These are phyloP conservation scores for Penicillium desertorum DNA, from an alignment of 495 filamentous ascomycete species.

Conservation along the genomic window DNA sequence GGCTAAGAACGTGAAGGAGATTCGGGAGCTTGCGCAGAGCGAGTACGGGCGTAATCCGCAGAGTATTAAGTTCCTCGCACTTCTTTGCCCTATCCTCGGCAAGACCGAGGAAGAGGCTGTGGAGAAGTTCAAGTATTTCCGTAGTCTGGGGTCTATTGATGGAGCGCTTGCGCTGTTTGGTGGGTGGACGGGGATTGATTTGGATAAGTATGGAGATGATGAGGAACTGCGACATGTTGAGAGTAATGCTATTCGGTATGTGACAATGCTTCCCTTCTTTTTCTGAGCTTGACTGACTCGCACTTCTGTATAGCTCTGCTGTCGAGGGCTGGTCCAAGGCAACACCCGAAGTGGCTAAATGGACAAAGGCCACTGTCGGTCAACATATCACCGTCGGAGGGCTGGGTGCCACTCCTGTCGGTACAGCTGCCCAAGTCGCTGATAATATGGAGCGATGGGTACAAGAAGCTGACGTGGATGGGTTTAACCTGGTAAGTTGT, in stretches of 20 bases:
- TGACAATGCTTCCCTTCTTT: neutral
- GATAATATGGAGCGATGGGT: conserved; percentile 63
- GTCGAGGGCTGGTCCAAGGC: conserved; percentile 51
- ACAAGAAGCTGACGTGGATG: conserved; percentile 61
- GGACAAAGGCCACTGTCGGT: conserved; percentile 63
- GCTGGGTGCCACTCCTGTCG: conserved; percentile 52
- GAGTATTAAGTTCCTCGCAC: conserved; percentile 54
- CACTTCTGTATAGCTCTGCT: conserved; percentile 35
- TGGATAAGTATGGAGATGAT: conserved; percentile 52
- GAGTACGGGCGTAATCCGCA: conserved; percentile 48
- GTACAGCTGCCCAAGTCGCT: conserved; percentile 57
- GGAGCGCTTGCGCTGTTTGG: conserved; percentile 58
- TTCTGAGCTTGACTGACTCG: neutral
- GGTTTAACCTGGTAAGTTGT: conserved; percentile 56
- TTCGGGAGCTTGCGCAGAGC: conserved; percentile 46
- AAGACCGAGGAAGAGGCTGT: conserved; percentile 54
- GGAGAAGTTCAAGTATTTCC: conserved; percentile 51
- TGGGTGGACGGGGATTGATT: conserved; percentile 59
- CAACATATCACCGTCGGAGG: conserved; percentile 64
- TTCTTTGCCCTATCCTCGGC: conserved; percentile 52
- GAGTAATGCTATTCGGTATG: conserved; percentile 61
- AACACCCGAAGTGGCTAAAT: conserved; percentile 50
- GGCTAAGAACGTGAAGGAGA: conserved; percentile 50
- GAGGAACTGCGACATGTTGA: conserved; percentile 58
- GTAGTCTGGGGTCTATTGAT: conserved; percentile 51